phyloP scores from a whole-genome alignment of 1,139 yeast species.

The Martiniozyma asiatica region DNA sequence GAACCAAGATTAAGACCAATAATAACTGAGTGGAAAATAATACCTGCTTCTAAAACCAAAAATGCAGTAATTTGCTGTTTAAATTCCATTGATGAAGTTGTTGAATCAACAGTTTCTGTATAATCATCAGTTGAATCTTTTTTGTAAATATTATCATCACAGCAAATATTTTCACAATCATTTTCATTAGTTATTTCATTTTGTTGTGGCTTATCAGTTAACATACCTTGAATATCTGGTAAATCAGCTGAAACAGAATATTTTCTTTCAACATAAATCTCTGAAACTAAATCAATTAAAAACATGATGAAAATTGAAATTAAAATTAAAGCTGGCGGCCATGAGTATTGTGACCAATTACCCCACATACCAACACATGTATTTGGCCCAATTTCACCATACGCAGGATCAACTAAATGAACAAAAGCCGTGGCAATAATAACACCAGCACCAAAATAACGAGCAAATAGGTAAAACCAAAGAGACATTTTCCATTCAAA shows the following conservation, averaged over 20 bases:
- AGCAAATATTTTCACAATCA: conserved; percentile 4
- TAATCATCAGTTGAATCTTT: conserved; percentile 11
- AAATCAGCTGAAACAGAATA: conserved; percentile 13
- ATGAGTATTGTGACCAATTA: conserved; percentile 32
- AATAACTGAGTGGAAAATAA: conserved; percentile 44
- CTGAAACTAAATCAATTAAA: conserved; percentile 18
- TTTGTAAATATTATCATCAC: not conserved
- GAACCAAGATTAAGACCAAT: conserved; percentile 43
- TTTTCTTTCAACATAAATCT: conserved; percentile 20
- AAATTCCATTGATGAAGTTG: conserved; percentile 29
- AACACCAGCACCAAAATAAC: conserved; percentile 87
- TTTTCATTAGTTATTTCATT: not conserved
- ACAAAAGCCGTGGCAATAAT: conserved; percentile 83
- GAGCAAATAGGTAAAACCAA: conserved; percentile 59
- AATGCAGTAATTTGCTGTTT: conserved; percentile 17
- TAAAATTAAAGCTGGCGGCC: conserved; percentile 22
- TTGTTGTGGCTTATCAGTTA: conserved; percentile 6
- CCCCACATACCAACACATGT: conserved; percentile 33
- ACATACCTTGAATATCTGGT: conserved; percentile 11
- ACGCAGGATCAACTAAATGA: conserved; percentile 74
- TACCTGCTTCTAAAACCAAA: conserved; percentile 42
- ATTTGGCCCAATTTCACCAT: conserved; percentile 35
- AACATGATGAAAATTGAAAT: conserved; percentile 17
- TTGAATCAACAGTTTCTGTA: conserved; percentile 28
- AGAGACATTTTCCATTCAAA: conserved; percentile 42